These are phyloP conservation scores for Mortierella sp. DNA, from an alignment of 371 early-diverging fungal species.

Conservation along the genomic window DNA sequence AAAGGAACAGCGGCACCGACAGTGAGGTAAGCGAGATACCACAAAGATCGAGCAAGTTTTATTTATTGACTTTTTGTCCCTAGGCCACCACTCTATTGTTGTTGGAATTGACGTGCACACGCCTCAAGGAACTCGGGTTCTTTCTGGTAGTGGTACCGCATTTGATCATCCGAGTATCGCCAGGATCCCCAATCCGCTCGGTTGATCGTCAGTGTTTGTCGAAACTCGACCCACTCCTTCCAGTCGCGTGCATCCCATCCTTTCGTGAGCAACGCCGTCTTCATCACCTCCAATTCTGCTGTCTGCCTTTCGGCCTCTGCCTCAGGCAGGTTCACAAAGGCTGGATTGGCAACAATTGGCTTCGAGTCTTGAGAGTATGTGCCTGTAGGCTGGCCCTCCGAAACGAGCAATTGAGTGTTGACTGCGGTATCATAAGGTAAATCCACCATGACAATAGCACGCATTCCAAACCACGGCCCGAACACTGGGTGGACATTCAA, in stretches of 20 bases:
- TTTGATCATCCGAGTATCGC: constrained; percentile 47
- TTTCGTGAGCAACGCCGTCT: constrained; percentile 31
- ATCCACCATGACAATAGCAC: constrained; percentile 44
- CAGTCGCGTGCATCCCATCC: constrained; percentile 45
- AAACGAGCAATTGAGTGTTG: constrained; percentile 28
- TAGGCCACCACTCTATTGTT: too few relatives aligned
- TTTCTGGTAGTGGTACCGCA: constrained; percentile 43
- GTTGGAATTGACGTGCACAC: constrained; percentile 26
- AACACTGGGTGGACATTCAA: constrained; percentile 48
- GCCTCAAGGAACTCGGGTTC: constrained; percentile 29
- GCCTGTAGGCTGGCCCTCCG: constrained; percentile 19
- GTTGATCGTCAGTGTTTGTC: constrained; percentile 24
- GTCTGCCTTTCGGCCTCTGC: constrained; percentile 22
- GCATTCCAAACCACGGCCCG: constrained; percentile 51
- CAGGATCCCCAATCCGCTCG: constrained; percentile 39
- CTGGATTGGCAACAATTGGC: constrained; percentile 35
- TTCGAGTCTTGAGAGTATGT: constrained; percentile 36
- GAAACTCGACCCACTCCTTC: constrained; percentile 43
- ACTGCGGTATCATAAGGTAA: constrained; percentile 38
- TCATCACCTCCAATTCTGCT: constrained; percentile 23
- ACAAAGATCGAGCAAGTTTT: too few relatives aligned
- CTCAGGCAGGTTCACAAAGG: constrained; percentile 16
- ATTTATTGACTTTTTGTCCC: too few relatives aligned
- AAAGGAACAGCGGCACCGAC: too few relatives aligned
- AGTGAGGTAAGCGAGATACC: too few relatives aligned